phyloP scores from a whole-genome alignment of 1,139 yeast genomes.

The Yamadazyma friedrichii region DNA sequence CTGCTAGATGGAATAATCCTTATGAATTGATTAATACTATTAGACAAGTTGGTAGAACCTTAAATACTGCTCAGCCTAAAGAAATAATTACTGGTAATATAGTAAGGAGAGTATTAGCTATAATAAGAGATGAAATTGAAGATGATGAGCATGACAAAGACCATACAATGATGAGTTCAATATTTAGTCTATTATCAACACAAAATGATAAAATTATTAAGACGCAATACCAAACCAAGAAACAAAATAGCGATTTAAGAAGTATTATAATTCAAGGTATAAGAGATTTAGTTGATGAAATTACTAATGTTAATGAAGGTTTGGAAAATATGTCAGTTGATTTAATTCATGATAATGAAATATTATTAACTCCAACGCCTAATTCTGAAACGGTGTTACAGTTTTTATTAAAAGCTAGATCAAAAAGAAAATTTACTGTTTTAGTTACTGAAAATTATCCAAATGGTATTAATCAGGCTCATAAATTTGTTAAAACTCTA shows the following conservation, averaged over 20 bases:
- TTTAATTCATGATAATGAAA: conserved; percentile 91
- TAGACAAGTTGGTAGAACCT: conserved; percentile 58
- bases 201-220: conserved; percentile 23
- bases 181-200: conserved; percentile 84
- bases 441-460: conserved; percentile 92
- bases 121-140: conserved; percentile 84
- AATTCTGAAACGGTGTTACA: conserved; percentile 86
- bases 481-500: conserved; percentile 72
- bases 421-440: conserved; percentile 89
- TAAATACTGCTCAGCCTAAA: conserved; percentile 67
- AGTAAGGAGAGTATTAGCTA: conserved; percentile 82
- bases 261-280: conserved; percentile 93
- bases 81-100: conserved; percentile 90
- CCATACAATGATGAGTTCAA: conserved; percentile 68
- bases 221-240: conserved; percentile 19
- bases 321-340: conserved; percentile 89
- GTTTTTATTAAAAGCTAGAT: conserved; percentile 81
- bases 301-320: conserved; percentile 84
- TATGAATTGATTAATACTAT: conserved; percentile 71
- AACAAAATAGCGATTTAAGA: conserved; percentile 64
- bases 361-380: conserved; percentile 90
- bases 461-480: conserved; percentile 74
- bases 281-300: conserved; percentile 89
- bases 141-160: conserved; percentile 30
- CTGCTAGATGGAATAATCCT: conserved; percentile 81